Base-by-base conservation (phyloP, 192 early-diverging fungal genomes). In the Rhizoclosmatium globosum region DNA sequence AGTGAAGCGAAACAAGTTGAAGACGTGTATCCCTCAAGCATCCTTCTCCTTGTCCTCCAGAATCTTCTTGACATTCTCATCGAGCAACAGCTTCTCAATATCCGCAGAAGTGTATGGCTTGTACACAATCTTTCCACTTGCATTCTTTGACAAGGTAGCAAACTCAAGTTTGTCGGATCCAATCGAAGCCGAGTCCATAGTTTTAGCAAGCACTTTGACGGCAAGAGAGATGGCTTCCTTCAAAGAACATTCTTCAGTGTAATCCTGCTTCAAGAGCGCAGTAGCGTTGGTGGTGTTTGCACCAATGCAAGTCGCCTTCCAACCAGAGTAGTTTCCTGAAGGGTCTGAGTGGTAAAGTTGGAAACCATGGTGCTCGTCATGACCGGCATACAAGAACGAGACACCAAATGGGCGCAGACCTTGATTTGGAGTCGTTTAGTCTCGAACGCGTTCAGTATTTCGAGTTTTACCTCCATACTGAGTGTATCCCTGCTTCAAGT, bases 271-370 rank as follows among this genome's bases (percentile, higher is more conserved):
- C 78, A 99, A 86, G 42, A 98, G 95, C 66, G 92, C 93, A 79
- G 95, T 93, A 2, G 96, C 97, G 62, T 93, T 95, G 15, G 93
- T 88, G 56, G 92, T 93, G 87, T 98, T 99, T 47, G 95, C 94
- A 47, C 98, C 98, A 82, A 99, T 97, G 85, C 96, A 97, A 47
- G 94, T 96, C 4, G 98, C 96, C 83, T 97, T 98, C 98, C 98
- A 99, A 66, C 97, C 97, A 81, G 93, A 92, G 85, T 99, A 99
- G 89, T 99, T 99, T 67, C 98, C 98, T 2, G 95, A 96, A 0
- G 98, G 98, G 86, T 99, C 98, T 21, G 96, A 97, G 84, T 96
- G 95, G 83, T 98, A 99, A 45, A 99, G 91, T 84, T 99, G 98
- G 90, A 98, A 97, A 15, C 96, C 97, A 80, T 87, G 85, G 58